Evolutionary conservation across 2,329 filamentous ascomycete genomes (phyloP).

Genomic region (Proliferodiscus dingleyae): DNA sequence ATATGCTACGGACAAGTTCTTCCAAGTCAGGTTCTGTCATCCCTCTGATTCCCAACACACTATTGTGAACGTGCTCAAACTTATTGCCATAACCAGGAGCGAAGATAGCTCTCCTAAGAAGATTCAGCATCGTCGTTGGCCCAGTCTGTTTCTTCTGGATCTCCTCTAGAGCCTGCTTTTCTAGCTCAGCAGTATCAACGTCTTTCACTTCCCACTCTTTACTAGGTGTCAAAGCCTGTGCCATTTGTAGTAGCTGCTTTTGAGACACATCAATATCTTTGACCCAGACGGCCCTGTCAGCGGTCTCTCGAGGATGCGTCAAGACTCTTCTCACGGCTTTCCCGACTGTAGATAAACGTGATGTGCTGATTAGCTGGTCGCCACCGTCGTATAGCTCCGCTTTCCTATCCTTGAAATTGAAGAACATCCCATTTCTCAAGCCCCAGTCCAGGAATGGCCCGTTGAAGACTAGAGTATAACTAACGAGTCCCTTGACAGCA

Average conservation of each 20-base stretch:
- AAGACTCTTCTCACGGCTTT: slow-evolving; percentile 46
- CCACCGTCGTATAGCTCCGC: slow-evolving; percentile 47
- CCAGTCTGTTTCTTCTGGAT: slow-evolving; percentile 21
- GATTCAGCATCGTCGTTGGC: slow-evolving; percentile 28
- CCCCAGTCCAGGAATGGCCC: slow-evolving; percentile 57
- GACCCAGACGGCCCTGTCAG: slow-evolving; percentile 45
- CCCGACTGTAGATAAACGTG: slow-evolving; percentile 43
- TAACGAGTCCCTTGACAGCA: slow-evolving; percentile 37
- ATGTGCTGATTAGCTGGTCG: slow-evolving; percentile 41
- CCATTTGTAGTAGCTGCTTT: slow-evolving; percentile 33
- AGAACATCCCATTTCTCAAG: slow-evolving; percentile 36
- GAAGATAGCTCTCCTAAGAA: slow-evolving; percentile 32
- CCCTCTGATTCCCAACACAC: slow-evolving; percentile 39
- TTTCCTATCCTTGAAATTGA: slow-evolving; percentile 39
- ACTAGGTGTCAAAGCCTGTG: slow-evolving; percentile 29
- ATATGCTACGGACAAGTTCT: slow-evolving; percentile 25
- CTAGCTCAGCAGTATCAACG: slow-evolving; percentile 16
- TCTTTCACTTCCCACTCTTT: slow-evolving; percentile 25
- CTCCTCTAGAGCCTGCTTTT: slow-evolving; percentile 16
- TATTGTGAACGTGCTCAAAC: slow-evolving; percentile 35
- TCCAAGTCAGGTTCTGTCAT: slow-evolving; percentile 37
- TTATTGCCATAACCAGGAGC: slow-evolving; percentile 30
- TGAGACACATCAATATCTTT: slow-evolving; percentile 43
- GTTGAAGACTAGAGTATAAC: slow-evolving; percentile 49
- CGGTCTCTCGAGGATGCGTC: slow-evolving; percentile 45